These are phyloP conservation scores for Epichloe brachyelytri DNA, from an alignment of 2,329 filamentous ascomycete genomes.

Conservation along the genomic window DNA sequence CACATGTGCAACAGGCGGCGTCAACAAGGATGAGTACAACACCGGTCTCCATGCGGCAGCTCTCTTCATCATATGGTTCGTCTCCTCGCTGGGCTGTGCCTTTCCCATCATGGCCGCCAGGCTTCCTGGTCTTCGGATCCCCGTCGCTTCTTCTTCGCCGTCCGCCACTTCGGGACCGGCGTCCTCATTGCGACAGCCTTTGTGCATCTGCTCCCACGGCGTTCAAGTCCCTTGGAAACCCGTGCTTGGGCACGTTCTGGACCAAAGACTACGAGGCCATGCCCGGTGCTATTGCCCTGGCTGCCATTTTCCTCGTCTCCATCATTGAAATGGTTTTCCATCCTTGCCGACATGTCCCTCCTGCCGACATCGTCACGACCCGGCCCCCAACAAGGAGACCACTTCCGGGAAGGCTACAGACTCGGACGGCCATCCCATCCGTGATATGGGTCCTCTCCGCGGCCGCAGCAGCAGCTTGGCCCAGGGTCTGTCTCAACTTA, in stretches of 20 bases:
- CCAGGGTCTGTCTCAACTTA: conserved; percentile 18
- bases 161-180: conserved; percentile 64
- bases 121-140: conserved; percentile 40
- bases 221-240: conserved; percentile 48
- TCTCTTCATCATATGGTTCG: conserved; percentile 34
- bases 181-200: conserved; percentile 67
- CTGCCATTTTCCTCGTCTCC: conserved; percentile 65
- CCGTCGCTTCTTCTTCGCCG: conserved; percentile 39
- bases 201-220: conserved; percentile 58
- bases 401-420: not conserved
- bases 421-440: conserved; percentile 11
- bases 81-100: conserved; percentile 34
- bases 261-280: conserved; percentile 63
- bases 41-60: conserved; percentile 44
- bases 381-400: not conserved
- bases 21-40: conserved; percentile 33
- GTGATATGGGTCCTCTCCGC: conserved; percentile 21
- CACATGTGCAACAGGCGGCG: conserved; percentile 18
- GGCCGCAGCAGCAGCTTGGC: conserved; percentile 23
- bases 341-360: conserved; percentile 22
- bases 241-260: conserved; percentile 63
- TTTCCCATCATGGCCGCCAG: conserved; percentile 42
- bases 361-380: conserved; percentile 5
- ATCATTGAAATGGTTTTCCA: conserved; percentile 62
- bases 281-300: conserved; percentile 68